Evolutionary conservation across 768 basidiomycete genomes (phyloP).

Genomic region (Sporobolomyces phaffii): DNA sequence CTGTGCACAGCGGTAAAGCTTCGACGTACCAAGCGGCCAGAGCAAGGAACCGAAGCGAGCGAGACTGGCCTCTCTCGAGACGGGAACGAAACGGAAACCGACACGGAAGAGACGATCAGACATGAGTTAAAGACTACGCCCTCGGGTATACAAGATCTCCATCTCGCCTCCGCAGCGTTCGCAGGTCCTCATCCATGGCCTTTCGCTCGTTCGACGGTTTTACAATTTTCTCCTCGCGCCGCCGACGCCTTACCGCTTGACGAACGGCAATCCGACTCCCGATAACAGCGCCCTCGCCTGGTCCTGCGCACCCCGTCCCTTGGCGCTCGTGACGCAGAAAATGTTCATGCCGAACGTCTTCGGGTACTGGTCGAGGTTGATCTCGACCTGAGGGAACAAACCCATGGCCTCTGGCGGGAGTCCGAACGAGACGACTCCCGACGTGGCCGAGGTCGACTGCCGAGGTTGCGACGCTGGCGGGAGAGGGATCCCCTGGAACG

Average conservation of each 20-base stretch:
- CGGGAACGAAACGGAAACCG: too few species aligned
- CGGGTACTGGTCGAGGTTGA: constrained; percentile 85
- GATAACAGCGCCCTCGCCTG: constrained; percentile 77
- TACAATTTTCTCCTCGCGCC: too few species aligned
- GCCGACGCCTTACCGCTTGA: constrained; percentile 41
- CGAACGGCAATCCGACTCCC: constrained; percentile 87
- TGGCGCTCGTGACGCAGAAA: constrained; percentile 82
- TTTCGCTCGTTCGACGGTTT: too few species aligned
- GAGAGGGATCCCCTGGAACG: constrained; percentile 75
- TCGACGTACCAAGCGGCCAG: too few species aligned
- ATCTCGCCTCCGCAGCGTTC: too few species aligned
- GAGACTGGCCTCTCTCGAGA: too few species aligned
- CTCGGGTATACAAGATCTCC: too few species aligned
- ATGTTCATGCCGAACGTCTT: constrained; percentile 83
- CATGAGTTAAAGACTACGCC: too few species aligned
- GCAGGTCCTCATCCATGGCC: too few species aligned
- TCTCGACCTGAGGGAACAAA: constrained; percentile 92
- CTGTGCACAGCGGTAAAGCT: too few species aligned
- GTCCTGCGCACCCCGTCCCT: constrained; percentile 83
- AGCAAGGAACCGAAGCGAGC: too few species aligned
- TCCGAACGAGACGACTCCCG: constrained; percentile 85
- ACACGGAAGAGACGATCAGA: too few species aligned
- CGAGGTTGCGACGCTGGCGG: constrained; percentile 66
- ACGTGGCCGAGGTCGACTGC: constrained; percentile 67
- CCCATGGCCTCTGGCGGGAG: constrained; percentile 75